Evolutionary conservation across 208 protist genomes (phyloP), one percentile per base, ranked within the genome.

Genomic region (Acanthamoeba quina): DNA sequence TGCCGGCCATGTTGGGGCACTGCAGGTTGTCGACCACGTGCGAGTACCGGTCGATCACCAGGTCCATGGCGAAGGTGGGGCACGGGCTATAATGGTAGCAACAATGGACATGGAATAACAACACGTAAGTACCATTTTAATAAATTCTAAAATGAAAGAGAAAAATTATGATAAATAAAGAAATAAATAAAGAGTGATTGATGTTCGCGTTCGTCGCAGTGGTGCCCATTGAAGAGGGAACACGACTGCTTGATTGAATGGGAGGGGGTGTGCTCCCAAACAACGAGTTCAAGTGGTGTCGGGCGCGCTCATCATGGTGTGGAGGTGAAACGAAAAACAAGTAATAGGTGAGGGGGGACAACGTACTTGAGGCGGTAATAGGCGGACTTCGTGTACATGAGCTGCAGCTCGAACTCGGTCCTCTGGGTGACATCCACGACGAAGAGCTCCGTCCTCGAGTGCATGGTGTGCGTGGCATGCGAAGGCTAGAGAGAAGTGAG

Each of bases 191-290:
- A 64, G 4, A 64, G 24, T 64, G 19, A 29, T 26, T 64, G 11
- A 66, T 88, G 80, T 88, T n/a, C 56, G 47, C 56, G 31, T 56
- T 88, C 47, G 56, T 88, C 80, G 62, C 60, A 66, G 80, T 60
- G 80, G 80, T 37, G 70, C 70, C 37, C 70, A 78, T 13, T 5
- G 37, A 17, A 44, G 37, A 78, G 70, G 47, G 44, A 47, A 26
- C 70, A 44, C 70, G 34, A 78, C 70, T 78, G 70, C 70, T 78
- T 78, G 70, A 78, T 78, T 9, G 24, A 13, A 13, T 13, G 24
- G 60, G 60, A 66, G 60, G 60, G 31, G 60, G 60, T 13, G 26
- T 31, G 24, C 60, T 66, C 60, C 60, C 24, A 13, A 21, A 24
- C 24, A 21, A 24, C 60, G 11, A 58, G 60, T 29, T 66, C 60